Evolutionary conservation across 192 early-diverging fungal species (phyloP), one percentile per base, ranked within the genome.

Genomic region (Dimargaris xerosporica): DNA sequence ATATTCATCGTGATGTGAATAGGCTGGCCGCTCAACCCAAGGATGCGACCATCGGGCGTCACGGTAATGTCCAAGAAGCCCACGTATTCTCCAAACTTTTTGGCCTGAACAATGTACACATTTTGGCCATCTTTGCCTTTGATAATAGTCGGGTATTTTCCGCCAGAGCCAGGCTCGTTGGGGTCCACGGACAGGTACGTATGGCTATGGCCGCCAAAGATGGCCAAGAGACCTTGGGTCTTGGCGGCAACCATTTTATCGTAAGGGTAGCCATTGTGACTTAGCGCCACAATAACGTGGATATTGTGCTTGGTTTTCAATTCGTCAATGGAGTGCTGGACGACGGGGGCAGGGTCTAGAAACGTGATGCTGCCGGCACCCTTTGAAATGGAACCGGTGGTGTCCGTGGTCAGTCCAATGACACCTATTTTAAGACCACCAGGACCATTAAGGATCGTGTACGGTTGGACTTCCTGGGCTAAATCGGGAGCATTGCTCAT

Each of bases 131-230:
- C 82, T 29, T 69, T n/a, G 65, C 83, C 81, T 3, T 64, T 72
- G 25, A 86, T 73, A 42, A 71, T 71, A 29, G 84, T 85, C 43
- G 89, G 89, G 65, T 86, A 91, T 0, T 79, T 67, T 5, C 86
- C 89, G 25, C 67, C 67, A 17, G 72, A 73, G 23, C 64, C 61
- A 6, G 70, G 67, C 4, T 73, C 73, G 5, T 65, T 64, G 0
- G 77, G 64, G 62, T 84, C 74, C 30, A 71, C 71, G 30, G 76
- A 62, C 12, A 89, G 66, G 53, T 82, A 78, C 30, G 84, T 75
- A 71, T 91, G 89, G 25, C 84, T 83, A 67, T 91, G 86, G 29
- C 86, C 86, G 50, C 89, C 89, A 51, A 87, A 75, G 67, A 86
- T 82, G 30, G 83, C 53, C 29, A 71, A 69, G 10, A 86, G 50